Evolutionary conservation across 495 filamentous ascomycete species (phyloP), one percentile per base, ranked within the genome.

Genomic region (Platismatia glauca): DNA sequence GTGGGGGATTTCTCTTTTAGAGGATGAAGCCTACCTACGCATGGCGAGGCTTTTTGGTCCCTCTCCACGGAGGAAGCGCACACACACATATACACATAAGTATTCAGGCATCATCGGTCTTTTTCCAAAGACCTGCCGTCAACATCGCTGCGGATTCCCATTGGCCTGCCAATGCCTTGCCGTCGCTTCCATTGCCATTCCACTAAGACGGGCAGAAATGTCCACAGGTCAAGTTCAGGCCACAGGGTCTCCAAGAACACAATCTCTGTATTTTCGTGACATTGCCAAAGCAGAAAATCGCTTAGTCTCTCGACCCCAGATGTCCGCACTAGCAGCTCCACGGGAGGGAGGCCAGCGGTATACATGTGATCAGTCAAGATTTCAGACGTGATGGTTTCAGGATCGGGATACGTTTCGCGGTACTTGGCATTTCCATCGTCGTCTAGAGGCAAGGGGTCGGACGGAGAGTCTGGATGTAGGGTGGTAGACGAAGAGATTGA

Each of bases 241-340:
- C 94, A 98, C 50, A 97, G 75, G 61, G 90, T 93, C 61, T 96
- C 83, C 46, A 96, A 72, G 74, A 97, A 98, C 44, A 90, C 89
- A 60, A 97, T 87, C 59, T 96, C 87, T 0, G 94, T 97, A 50
- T 93, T 79, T 68, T 95, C 81, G 67, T 97, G 91, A 68, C 89
- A 92, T 74, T 98, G 94, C 94, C 94, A 98, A 58, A 98, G 84
- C 91, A 98, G 91, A 69, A 97, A 98, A 70, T 98, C 94, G 68
- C 90, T 95, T 62, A 98, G 74, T 27, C 94, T 81, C 69, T 91
- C 87, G 15, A 98, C 94, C 34, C 90, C 94, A 57, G 89, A 95
- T 0, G 94, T 98, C 33, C 94, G 82, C 24, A 98, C 79, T 33
- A 97, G 82, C 0, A 98, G 78, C 66, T 98, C 94, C 27, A 97